Conservation (phyloP, 306 rosid genomes). For the Quercus dentata region DNA sequence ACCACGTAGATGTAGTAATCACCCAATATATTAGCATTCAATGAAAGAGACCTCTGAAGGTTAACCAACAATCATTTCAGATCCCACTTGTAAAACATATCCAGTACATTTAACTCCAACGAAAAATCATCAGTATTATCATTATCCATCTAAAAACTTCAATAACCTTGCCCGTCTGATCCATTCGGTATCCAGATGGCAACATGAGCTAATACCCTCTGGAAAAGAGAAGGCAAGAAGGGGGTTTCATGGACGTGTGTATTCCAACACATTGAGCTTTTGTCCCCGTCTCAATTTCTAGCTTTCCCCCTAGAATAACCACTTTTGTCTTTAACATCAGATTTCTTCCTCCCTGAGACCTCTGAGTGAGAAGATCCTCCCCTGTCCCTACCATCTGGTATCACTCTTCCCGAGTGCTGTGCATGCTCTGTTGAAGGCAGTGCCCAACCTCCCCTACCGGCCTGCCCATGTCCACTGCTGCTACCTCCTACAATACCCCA, state of each 20-base stretch:
- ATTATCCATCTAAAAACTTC: too few species aligned
- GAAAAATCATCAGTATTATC: too few species aligned
- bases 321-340: slow-evolving; percentile 11
- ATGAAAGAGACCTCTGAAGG: not conserved
- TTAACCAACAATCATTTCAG: not conserved
- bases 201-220: too few species aligned
- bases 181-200: too few species aligned
- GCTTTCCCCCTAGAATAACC: slow-evolving; percentile 25
- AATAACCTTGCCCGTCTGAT: too few species aligned
- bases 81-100: too few species aligned
- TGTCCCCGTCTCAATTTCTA: slow-evolving; percentile 15
- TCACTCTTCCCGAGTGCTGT: slow-evolving; percentile 17
- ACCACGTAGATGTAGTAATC: too few species aligned
- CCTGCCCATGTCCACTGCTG: slow-evolving; percentile 32
- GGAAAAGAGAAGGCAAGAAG: too few species aligned
- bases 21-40: not conserved
- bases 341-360: slow-evolving; percentile 21
- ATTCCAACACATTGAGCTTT: not conserved
- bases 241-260: too few species aligned
- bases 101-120: too few species aligned
- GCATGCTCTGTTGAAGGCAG: slow-evolving; percentile 52
- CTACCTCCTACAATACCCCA: slow-evolving; percentile 35
- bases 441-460: slow-evolving; percentile 47
- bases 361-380: slow-evolving; percentile 26
- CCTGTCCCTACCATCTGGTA: slow-evolving; percentile 18